Conservation (phyloP, 1,284 basidiomycete genomes). For the Ceratobasidium sp. region DNA sequence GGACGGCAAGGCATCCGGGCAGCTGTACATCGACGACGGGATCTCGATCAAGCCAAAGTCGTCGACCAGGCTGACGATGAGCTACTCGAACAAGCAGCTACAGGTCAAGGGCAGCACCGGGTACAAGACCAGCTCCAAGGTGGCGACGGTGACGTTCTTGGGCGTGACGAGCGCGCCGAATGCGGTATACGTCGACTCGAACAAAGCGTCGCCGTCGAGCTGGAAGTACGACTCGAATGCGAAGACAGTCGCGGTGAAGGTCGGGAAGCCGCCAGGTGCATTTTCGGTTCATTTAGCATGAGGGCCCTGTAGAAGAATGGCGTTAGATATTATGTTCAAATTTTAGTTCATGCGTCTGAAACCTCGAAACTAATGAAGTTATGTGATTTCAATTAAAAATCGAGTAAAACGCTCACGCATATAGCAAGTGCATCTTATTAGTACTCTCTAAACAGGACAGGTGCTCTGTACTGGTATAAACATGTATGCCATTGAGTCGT, state of each 20-base stretch:
- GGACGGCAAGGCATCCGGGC: slow-evolving; percentile 59
- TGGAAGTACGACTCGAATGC: slow-evolving; percentile 40
- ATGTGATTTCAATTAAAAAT: too few relatives aligned
- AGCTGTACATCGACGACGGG: slow-evolving; percentile 69
- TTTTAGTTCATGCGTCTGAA: too few relatives aligned
- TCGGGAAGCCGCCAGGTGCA: slow-evolving; percentile 23
- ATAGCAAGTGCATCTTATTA: too few relatives aligned
- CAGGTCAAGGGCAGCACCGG: slow-evolving; percentile 61
- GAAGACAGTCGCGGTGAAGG: slow-evolving; percentile 36
- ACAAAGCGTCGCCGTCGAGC: slow-evolving; percentile 20
- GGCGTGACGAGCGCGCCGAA: slow-evolving; percentile 37
- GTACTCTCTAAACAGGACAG: too few relatives aligned
- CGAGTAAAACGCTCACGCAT: too few relatives aligned
- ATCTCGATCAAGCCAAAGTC: slow-evolving; percentile 58
- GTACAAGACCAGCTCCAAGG: slow-evolving; percentile 47
- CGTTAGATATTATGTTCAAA: too few relatives aligned
- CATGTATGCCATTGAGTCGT: too few relatives aligned
- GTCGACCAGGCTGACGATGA: slow-evolving; percentile 58
- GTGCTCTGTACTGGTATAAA: too few relatives aligned
- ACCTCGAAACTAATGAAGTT: too few relatives aligned
- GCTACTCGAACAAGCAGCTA: slow-evolving; percentile 55
- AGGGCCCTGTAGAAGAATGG: too few relatives aligned
- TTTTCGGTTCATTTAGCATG: slow-evolving; percentile 12
- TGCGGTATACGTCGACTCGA: slow-evolving; percentile 35
- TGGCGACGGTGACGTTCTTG: slow-evolving; percentile 43